phyloP scores from a whole-genome alignment of 2,329 filamentous ascomycete species.

The Calonectria multiphialidica region DNA sequence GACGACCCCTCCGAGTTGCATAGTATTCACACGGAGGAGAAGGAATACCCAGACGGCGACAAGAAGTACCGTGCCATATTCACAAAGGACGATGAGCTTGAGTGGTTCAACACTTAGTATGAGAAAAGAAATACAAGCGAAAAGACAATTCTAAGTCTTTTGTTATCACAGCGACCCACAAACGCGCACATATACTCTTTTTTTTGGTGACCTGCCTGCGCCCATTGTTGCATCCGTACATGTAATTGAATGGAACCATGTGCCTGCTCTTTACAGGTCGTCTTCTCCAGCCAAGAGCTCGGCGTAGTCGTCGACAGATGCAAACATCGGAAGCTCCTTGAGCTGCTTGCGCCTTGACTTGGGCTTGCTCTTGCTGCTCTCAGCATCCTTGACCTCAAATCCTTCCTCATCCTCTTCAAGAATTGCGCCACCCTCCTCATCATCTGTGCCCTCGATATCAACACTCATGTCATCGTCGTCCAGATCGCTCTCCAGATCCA shows the following conservation, averaged over 20 bases:
- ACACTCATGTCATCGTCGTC: conserved; percentile 56
- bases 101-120: conserved; percentile 65
- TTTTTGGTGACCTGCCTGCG: conserved; percentile 31
- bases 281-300: conserved; percentile 82
- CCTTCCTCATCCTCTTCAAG: conserved; percentile 55
- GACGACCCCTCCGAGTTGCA: conserved; percentile 85
- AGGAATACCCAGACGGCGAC: conserved; percentile 89
- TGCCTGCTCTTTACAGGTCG: conserved; percentile 52
- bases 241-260: conserved; percentile 25
- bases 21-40: conserved; percentile 94
- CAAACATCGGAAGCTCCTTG: conserved; percentile 92
- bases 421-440: conserved; percentile 59
- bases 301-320: conserved; percentile 93
- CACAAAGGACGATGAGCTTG: conserved; percentile 89
- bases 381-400: conserved; percentile 73
- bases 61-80: conserved; percentile 95
- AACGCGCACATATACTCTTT: conserved; percentile 21
- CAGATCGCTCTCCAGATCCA: conserved; percentile 58
- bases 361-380: conserved; percentile 54
- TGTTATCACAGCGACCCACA: conserved; percentile 12
- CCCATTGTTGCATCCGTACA: conserved; percentile 24
- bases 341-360: conserved; percentile 82
- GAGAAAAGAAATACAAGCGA: not conserved
- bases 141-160: conserved; percentile 11
- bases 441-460: conserved; percentile 56